Conservation (phyloP, 441 rosid species). For the Rhodomyrtus psidioides region DNA sequence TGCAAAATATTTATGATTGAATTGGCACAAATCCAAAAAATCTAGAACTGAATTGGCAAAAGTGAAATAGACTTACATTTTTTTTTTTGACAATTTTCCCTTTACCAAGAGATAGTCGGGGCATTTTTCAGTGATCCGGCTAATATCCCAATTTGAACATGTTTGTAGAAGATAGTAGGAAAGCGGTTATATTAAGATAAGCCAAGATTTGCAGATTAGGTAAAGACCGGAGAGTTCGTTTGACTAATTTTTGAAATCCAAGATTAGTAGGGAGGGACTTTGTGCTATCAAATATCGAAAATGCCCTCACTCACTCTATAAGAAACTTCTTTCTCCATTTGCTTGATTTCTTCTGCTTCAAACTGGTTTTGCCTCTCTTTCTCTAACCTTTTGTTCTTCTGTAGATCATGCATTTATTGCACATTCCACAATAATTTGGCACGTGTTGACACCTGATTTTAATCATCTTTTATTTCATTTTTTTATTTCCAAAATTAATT, state of each 20-base stretch:
- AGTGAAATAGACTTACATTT: no score
- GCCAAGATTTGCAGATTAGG: background rate
- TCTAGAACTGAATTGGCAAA: no score
- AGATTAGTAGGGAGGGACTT: background rate
- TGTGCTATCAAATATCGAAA: background rate
- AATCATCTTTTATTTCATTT: no score
- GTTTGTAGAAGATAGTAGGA: background rate
- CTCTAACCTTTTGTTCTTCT: no score
- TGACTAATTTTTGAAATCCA: background rate
- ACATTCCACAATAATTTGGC: no score
- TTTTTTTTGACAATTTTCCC: no score
- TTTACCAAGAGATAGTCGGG: background rate
- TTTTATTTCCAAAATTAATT: no score
- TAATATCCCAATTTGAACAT: background rate
- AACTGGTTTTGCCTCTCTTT: no score
- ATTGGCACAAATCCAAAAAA: no score
- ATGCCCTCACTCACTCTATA: background rate
- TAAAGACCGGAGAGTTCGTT: background rate
- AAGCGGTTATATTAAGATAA: background rate
- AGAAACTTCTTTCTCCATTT: background rate
- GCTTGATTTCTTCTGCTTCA: background rate
- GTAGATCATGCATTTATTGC: no score
- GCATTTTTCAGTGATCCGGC: fast-evolving
- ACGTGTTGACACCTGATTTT: no score
- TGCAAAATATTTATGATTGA: no score